phyloP scores from a whole-genome alignment of 2,329 filamentous ascomycete species.

The Canariomyces notabilis region DNA sequence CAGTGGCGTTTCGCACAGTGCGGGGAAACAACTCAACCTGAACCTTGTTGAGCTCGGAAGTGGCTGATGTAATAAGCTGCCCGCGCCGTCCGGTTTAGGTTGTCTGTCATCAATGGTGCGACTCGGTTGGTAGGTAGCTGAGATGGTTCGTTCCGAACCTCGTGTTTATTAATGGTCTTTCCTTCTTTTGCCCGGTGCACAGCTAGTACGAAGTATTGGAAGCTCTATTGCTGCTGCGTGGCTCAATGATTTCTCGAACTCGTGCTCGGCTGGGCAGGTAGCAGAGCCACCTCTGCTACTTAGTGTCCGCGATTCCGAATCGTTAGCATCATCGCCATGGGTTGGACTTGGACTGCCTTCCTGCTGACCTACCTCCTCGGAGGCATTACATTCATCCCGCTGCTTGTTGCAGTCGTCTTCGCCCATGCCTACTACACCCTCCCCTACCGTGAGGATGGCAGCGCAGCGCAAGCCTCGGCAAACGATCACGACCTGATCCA shows the following conservation, averaged over 20 bases:
- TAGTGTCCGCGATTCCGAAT: background rate
- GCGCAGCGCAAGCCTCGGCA: constrained; percentile 23
- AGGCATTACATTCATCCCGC: constrained; percentile 80
- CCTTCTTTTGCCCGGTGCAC: background rate
- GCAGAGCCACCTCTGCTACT: constrained; percentile 14
- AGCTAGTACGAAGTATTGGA: background rate
- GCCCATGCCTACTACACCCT: constrained; percentile 65
- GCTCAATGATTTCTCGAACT: constrained; percentile 21
- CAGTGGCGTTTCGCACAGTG: constrained; percentile 2
- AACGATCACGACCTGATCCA: constrained; percentile 44
- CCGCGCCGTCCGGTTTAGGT: constrained; percentile 2
- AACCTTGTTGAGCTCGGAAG: too few species aligned
- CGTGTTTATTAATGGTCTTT: constrained; percentile 1
- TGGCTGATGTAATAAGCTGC: background rate
- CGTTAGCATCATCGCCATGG: constrained; percentile 35
- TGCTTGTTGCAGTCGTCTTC: constrained; percentile 58
- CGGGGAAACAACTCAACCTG: constrained; percentile 7
- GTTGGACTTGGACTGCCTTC: constrained; percentile 53
- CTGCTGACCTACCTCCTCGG: constrained; percentile 76
- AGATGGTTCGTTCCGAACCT: constrained; percentile 11
- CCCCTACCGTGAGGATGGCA: constrained; percentile 46
- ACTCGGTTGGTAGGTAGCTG: too few species aligned
- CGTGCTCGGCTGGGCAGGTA: constrained; percentile 21
- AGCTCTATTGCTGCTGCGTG: constrained; percentile 3
- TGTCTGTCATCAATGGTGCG: constrained; percentile 4